Base-by-base conservation (phyloP, 495 filamentous ascomycete genomes). In the Penicillium maclennaniae region DNA sequence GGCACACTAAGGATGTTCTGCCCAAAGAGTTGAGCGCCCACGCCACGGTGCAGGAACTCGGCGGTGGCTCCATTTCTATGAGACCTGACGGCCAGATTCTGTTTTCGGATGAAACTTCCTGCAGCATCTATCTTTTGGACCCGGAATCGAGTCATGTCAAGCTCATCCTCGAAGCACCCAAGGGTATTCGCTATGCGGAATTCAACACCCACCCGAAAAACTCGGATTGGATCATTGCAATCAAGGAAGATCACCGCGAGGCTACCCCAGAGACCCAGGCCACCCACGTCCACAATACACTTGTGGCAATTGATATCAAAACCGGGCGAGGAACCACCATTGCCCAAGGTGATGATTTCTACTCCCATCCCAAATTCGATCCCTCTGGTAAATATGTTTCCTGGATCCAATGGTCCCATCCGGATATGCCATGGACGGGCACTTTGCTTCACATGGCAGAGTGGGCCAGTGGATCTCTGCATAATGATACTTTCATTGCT, bases 391-490 rank as follows among this genome's bases (percentile, higher is more conserved):
- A 58, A 19, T 61, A 65, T 49, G 55, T 80, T 14, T 73, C 64
- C 10, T 80, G 77, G 75, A 67, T 76, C 41, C 68, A 80, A 50
- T 80, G 76, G 76, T 59, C 71, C 34, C 74, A 80, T 60, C 78
- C 76, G 0, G 69, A 72, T 48, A 75, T 79, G 70, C 76, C 76
- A 7, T 80, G 75, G 69, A 69, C 67, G 0, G 74, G 71, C 2
- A 71, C 67, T n/a, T 58, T 69, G 47, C 56, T 81, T 8, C 68
- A 68, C 51, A 12, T 69, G 26, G 74, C 68, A 6, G 56, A 69
- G 7, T 79, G 70, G 70, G 17, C 44, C 14, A 37, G 58, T 45
- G 64, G 66, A n/a, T 20, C 42, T 3, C 21, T 70, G 10, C 26
- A 34, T 0, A 63, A 67, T 49, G 39, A 41, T n/a, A 65, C 28